These are phyloP conservation scores for Penium margaritaceum DNA, from an alignment of 139 green algal genomes.

Conservation along the genomic window DNA sequence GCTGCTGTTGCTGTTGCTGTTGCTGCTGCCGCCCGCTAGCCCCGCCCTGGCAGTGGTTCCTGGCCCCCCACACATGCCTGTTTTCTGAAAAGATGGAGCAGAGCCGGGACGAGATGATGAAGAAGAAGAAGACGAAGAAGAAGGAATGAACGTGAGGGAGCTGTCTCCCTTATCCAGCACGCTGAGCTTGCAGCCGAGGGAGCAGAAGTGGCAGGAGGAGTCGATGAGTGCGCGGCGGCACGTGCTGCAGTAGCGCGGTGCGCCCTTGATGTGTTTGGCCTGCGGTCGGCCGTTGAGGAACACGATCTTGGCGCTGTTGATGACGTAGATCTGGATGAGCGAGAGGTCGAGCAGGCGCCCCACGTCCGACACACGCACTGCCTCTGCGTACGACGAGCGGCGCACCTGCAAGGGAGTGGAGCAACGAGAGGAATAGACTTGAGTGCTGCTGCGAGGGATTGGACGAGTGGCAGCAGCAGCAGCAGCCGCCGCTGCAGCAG, in stretches of 20 bases:
- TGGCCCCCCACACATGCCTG: too few relatives aligned
- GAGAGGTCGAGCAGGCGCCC: slow-evolving; percentile 48
- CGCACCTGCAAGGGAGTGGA: slow-evolving; percentile 36
- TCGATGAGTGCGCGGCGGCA: slow-evolving; percentile 30
- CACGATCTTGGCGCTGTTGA: slow-evolving; percentile 71
- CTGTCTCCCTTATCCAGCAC: too few relatives aligned
- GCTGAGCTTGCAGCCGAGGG: slow-evolving; percentile 36
- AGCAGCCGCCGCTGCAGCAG: too few relatives aligned
- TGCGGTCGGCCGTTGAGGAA: slow-evolving; percentile 70
- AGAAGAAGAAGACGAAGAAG: too few relatives aligned
- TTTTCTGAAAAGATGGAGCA: too few relatives aligned
- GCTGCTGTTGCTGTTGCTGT: too few relatives aligned
- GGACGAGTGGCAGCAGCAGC: not conserved
- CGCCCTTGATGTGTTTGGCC: slow-evolving; percentile 16
- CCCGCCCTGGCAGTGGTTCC: too few relatives aligned
- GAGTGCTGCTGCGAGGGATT: not conserved
- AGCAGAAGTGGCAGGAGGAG: slow-evolving; percentile 34
- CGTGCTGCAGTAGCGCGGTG: slow-evolving; percentile 8
- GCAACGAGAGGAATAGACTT: not conserved
- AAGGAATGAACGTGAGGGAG: too few relatives aligned
- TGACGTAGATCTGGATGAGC: slow-evolving; percentile 75
- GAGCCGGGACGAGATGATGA: too few relatives aligned
- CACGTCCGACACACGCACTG: slow-evolving; percentile 67
- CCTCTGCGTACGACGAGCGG: slow-evolving; percentile 65
- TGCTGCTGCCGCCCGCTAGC: too few relatives aligned